These are phyloP conservation scores for Euphorbia corollata DNA, from an alignment of 441 rosid species.

Conservation along the genomic window DNA sequence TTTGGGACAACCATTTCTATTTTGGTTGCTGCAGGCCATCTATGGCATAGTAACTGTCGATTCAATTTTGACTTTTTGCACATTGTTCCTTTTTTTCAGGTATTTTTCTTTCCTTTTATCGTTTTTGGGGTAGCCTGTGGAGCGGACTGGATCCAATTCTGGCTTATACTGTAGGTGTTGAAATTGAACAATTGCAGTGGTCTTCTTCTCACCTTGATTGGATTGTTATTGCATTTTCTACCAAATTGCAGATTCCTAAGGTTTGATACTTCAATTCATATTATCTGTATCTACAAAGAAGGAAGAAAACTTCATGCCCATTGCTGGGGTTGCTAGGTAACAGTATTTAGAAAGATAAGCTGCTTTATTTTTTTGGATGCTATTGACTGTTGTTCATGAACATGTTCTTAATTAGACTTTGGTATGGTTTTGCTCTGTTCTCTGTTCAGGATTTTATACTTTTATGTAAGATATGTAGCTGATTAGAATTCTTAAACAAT, in stretches of 20 bases:
- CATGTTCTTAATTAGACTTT: not conserved
- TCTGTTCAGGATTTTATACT: not conserved
- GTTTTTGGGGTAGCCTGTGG: slow-evolving; percentile 87
- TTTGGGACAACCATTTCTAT: too few species aligned
- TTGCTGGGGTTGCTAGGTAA: not conserved
- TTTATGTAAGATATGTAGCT: not conserved
- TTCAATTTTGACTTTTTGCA: too few species aligned
- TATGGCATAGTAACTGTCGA: too few species aligned
- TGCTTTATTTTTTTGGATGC: not conserved
- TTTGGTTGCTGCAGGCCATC: too few species aligned
- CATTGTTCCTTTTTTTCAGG: too few species aligned
- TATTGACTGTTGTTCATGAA: not conserved
- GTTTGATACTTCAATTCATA: slow-evolving; percentile 34
- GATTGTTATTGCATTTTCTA: slow-evolving; percentile 91
- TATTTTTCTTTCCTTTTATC: too few species aligned
- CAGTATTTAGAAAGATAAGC: not conserved
- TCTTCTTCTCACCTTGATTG: slow-evolving; percentile 95
- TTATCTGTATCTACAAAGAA: not conserved
- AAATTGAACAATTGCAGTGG: slow-evolving; percentile 96
- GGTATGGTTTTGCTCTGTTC: not conserved
- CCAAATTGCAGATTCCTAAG: slow-evolving; percentile 92
- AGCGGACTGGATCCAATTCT: slow-evolving; percentile 92
- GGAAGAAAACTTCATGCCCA: not conserved
- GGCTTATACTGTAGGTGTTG: slow-evolving; percentile 89
- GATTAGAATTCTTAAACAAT: not conserved